Percentiles rank a stretch among this genome's conserved stretches.
These are phyloP conservation scores for Chlorella sp. DNA, from an alignment of 139 green algal species.

Conservation along the genomic window DNA sequence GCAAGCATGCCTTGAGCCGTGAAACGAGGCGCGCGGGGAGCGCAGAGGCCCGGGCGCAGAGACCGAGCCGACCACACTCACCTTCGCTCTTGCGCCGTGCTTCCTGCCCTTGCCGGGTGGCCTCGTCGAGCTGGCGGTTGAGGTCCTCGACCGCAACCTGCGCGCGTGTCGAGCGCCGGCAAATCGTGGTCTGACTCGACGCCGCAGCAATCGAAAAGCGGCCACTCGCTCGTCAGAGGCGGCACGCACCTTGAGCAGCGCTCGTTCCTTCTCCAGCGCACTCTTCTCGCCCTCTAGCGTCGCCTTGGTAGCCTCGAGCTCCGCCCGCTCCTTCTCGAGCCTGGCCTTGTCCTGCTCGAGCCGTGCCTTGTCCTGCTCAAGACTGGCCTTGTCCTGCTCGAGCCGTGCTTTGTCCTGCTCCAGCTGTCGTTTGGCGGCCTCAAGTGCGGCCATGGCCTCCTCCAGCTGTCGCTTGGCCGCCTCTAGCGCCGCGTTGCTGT, in stretches of 20 bases:
- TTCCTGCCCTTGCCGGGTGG: neutral
- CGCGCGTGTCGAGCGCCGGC: too few relatives aligned
- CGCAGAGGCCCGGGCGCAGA: too few relatives aligned
- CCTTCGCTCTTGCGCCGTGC: neutral
- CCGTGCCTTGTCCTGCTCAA: neutral
- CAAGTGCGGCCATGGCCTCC: neutral
- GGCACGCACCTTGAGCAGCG: neutral
- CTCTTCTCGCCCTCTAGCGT: neutral
- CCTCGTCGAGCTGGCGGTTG: neutral
- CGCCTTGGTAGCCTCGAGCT: neutral
- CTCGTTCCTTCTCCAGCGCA: neutral
- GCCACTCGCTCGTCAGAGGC: too few relatives aligned
- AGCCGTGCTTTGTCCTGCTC: neutral
- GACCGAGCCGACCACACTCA: too few relatives aligned
- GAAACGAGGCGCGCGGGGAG: too few relatives aligned
- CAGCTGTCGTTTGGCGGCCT: neutral
- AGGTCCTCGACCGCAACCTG: too few relatives aligned
- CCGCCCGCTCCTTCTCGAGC: neutral
- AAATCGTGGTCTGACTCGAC: too few relatives aligned
- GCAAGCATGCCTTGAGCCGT: too few relatives aligned
- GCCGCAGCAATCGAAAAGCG: too few relatives aligned
- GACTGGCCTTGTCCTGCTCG: neutral
- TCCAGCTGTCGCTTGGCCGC: neutral
- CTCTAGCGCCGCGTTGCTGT: neutral
- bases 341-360: neutral